Conservation (phyloP, 2,329 filamentous ascomycete species). For the Neonectria coccinea region DNA sequence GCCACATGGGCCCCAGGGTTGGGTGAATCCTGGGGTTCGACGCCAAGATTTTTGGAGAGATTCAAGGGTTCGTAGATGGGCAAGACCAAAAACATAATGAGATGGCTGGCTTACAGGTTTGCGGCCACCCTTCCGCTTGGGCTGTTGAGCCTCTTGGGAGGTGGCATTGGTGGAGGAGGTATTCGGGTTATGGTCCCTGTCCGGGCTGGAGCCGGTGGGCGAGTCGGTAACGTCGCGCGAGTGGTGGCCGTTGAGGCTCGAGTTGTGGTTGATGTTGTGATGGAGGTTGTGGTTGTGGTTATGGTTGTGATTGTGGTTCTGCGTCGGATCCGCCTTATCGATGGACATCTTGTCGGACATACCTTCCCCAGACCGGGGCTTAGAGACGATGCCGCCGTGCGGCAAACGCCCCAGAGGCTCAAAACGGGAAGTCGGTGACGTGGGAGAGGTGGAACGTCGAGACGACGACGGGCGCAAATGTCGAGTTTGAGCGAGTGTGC, state of each 20-base stretch:
- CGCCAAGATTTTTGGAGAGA: neutral
- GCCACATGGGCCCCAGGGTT: neutral
- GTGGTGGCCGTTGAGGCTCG: conserved; percentile 51
- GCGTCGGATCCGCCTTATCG: conserved; percentile 61
- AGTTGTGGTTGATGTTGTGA: conserved; percentile 41
- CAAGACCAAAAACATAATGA: conserved; percentile 12
- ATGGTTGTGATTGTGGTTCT: conserved; percentile 49
- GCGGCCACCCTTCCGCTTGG: conserved; percentile 96
- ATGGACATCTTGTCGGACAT: conserved; percentile 78
- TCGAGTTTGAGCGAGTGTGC: conserved; percentile 47
- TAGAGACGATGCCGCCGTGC: conserved; percentile 52
- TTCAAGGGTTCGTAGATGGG: conserved; percentile 2
- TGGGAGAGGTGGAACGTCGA: conserved; percentile 48
- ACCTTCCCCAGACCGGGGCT: conserved; percentile 53
- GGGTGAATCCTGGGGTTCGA: neutral
- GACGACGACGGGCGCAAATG: conserved; percentile 46
- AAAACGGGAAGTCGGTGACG: conserved; percentile 52
- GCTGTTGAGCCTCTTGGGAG: conserved; percentile 69
- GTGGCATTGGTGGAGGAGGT: conserved; percentile 48
- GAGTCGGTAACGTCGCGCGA: conserved; percentile 70
- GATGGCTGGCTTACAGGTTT: conserved; percentile 82
- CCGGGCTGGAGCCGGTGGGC: conserved; percentile 70
- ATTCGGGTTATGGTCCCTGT: conserved; percentile 61
- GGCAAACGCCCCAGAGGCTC: conserved; percentile 52
- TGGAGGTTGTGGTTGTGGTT: conserved; percentile 45